A percentile compares a stretch with the other conserved stretches of the same genome.
Evolutionary conservation across 2,329 filamentous ascomycete genomes (phyloP).

Genomic region (Tolypocladium paradoxum): DNA sequence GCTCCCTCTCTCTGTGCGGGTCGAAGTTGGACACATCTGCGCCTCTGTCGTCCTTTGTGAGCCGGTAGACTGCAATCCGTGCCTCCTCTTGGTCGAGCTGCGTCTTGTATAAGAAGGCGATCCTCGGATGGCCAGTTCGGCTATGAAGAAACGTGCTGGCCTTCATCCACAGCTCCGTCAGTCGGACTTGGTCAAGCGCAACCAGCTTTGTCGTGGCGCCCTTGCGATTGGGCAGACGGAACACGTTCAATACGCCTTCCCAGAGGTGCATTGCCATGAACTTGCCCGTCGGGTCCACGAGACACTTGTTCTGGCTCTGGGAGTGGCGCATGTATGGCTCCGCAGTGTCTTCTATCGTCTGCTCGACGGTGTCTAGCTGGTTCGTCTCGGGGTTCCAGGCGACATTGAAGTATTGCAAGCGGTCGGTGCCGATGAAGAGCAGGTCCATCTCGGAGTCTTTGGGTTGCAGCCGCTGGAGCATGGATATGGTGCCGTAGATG

Average conservation of each 20-base stretch:
- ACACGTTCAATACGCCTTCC: slow-evolving; percentile 48
- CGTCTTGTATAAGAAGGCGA: slow-evolving; percentile 48
- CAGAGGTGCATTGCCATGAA: slow-evolving; percentile 49
- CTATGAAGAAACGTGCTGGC: slow-evolving; percentile 46
- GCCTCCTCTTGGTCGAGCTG: slow-evolving; percentile 41
- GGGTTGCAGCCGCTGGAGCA: slow-evolving; percentile 72
- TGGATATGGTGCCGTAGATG: slow-evolving; percentile 77
- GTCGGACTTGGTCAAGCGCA: slow-evolving; percentile 42
- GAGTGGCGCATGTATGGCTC: slow-evolving; percentile 61
- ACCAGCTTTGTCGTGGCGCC: slow-evolving; percentile 32
- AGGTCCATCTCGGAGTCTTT: slow-evolving; percentile 66
- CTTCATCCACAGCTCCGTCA: slow-evolving; percentile 51
- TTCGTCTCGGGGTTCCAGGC: slow-evolving; percentile 59
- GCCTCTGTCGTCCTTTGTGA: slow-evolving; percentile 49
- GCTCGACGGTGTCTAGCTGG: slow-evolving; percentile 39
- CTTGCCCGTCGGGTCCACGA: slow-evolving; percentile 68
- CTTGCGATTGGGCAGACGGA: slow-evolving; percentile 38
- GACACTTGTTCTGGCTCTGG: slow-evolving; percentile 71
- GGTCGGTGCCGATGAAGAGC: slow-evolving; percentile 85
- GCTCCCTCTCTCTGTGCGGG: slow-evolving; percentile 41
- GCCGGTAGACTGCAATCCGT: slow-evolving; percentile 45
- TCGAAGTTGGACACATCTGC: slow-evolving; percentile 44
- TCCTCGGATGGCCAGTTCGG: slow-evolving; percentile 45
- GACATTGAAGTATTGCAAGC: slow-evolving; percentile 82
- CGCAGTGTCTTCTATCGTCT: slow-evolving; percentile 39